Conservation (phyloP, 352 stramenopile species). For the Phytopythium oedochilum region DNA sequence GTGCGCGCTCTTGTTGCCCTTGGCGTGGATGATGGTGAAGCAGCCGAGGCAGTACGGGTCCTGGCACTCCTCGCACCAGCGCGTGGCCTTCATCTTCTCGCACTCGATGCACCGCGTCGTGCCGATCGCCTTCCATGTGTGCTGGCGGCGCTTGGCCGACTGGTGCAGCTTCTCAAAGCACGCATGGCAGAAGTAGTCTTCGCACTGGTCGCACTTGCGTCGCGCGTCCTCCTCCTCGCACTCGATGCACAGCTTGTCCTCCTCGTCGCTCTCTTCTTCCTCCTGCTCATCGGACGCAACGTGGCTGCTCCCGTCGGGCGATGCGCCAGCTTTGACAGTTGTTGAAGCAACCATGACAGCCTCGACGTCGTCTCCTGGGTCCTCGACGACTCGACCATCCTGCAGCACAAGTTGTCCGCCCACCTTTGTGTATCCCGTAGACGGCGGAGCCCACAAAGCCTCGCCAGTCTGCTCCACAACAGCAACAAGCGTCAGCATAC, state of each 20-base stretch:
- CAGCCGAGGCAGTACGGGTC: conserved; percentile 80
- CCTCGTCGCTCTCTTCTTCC: conserved; percentile 36
- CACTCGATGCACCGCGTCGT: conserved; percentile 78
- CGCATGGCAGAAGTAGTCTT: conserved; percentile 73
- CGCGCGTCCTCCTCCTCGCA: conserved; percentile 73
- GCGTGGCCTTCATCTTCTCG: conserved; percentile 80
- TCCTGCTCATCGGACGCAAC: conserved; percentile 5
- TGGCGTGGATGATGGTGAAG: conserved; percentile 81
- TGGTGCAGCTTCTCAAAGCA: conserved; percentile 78
- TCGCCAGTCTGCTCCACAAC: conserved; percentile 43
- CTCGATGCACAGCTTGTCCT: conserved; percentile 69
- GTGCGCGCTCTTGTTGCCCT: conserved; percentile 71
- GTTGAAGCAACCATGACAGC: conserved; percentile 2
- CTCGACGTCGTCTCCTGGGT: conserved; percentile 35
- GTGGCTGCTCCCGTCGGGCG: not conserved
- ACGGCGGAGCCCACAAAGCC: conserved; percentile 58
- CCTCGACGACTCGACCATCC: conserved; percentile 57
- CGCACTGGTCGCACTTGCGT: conserved; percentile 61
- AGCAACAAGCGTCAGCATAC: conserved; percentile 6
- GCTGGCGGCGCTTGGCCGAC: conserved; percentile 60
- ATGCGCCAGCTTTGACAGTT: not conserved
- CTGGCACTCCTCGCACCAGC: conserved; percentile 68
- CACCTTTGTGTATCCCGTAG: conserved; percentile 64
- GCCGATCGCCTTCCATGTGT: conserved; percentile 75
- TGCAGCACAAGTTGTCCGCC: conserved; percentile 66